phyloP scores from a whole-genome alignment of 495 filamentous ascomycete species.

The Trichoderma reesei region DNA sequence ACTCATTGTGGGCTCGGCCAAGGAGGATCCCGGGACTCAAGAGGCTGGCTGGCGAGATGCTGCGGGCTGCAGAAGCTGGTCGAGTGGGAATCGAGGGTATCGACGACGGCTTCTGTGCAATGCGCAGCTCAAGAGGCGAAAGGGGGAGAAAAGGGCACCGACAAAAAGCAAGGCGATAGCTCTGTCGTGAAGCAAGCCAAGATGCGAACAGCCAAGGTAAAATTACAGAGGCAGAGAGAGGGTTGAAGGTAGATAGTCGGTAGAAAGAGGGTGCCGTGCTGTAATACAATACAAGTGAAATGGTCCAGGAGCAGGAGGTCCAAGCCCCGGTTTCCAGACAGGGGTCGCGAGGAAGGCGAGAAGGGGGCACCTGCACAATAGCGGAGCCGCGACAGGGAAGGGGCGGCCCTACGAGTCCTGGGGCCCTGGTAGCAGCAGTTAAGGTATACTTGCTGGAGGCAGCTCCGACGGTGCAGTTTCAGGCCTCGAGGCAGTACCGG shows the following conservation, averaged over 20 bases:
- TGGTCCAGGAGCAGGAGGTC: slow-evolving; percentile 21
- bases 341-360: not conserved
- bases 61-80: slow-evolving; percentile 3
- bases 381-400: not conserved
- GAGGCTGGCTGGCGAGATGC: slow-evolving; percentile 3
- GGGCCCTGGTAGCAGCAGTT: not conserved
- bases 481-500: not conserved
- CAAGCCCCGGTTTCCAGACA: slow-evolving; percentile 6
- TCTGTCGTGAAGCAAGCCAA: not conserved
- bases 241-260: not conserved
- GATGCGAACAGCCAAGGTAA: not conserved
- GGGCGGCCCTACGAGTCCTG: not conserved
- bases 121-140: not conserved
- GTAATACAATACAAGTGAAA: slow-evolving; percentile 13
- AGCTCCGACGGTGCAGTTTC: not conserved
- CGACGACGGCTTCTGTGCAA: not conserved
- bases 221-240: not conserved
- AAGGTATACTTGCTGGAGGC: not conserved
- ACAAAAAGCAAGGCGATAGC: not conserved
- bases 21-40: slow-evolving; percentile 14
- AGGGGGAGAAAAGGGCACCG: not conserved
- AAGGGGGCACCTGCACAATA: slow-evolving; percentile 1
- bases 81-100: not conserved
- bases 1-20: slow-evolving; percentile 31
- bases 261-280: not conserved